Percentiles rank a stretch among this genome's conserved stretches.
Evolutionary conservation across 495 filamentous ascomycete species (phyloP).

Genomic region (Bacidia rubella): DNA sequence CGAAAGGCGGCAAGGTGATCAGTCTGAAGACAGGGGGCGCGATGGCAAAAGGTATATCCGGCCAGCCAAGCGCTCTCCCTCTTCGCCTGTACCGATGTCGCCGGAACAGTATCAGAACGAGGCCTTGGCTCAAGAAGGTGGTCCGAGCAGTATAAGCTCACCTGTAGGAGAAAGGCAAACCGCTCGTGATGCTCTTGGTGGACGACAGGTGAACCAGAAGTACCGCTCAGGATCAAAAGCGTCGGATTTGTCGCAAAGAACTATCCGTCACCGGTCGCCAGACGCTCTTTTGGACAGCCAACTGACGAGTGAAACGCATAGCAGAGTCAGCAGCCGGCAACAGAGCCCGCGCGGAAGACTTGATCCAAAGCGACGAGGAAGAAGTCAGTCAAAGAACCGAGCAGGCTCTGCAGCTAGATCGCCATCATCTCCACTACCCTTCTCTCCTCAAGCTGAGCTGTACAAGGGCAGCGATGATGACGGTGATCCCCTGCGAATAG

Average conservation of each 20-base stretch:
- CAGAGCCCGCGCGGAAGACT: constrained; percentile 35
- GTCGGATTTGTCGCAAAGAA: constrained; percentile 15
- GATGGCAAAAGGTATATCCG: constrained; percentile 54
- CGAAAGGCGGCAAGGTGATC: constrained; percentile 39
- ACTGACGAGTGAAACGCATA: constrained; percentile 1
- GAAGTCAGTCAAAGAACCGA: constrained; percentile 33
- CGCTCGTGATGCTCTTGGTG: constrained; percentile 7
- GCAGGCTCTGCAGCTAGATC: constrained; percentile 50
- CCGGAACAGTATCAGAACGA: constrained; percentile 40
- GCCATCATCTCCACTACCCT: constrained; percentile 68
- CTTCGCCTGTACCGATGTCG: constrained; percentile 84
- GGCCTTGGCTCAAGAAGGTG: neutral
- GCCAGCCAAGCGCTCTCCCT: constrained; percentile 75
- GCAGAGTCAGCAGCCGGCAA: constrained; percentile 32
- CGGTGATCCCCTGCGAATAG: constrained; percentile 47
- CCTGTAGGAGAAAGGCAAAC: constrained; percentile 31
- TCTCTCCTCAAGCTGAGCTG: constrained; percentile 32
- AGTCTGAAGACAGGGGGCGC: constrained; percentile 55
- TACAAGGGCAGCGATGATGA: constrained; percentile 30
- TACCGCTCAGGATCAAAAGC: constrained; percentile 19
- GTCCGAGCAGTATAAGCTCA: constrained; percentile 37
- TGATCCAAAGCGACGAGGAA: constrained; percentile 31
- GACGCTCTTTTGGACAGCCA: constrained; percentile 3
- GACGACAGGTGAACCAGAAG: constrained; percentile 12
- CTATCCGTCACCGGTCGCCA: constrained; percentile 18